Percentiles rank a stretch among this genome's conserved stretches.
Conservation (phyloP, 805 yeast species). For the Candida railenensis region DNA sequence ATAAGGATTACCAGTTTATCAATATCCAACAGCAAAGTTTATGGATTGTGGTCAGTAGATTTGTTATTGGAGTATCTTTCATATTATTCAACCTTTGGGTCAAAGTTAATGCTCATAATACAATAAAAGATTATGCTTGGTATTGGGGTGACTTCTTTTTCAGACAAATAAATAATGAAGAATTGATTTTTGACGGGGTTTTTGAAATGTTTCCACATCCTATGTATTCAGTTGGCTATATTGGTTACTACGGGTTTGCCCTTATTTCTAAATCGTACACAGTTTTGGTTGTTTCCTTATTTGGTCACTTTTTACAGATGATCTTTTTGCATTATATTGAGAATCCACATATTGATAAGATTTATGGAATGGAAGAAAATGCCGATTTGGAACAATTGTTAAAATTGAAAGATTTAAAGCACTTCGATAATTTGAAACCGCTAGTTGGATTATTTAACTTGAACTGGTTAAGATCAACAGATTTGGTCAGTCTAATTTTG, state of each 20-base stretch:
- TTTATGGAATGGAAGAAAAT: constrained; percentile 54
- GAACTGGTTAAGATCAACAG: constrained; percentile 62
- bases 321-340: constrained; percentile 72
- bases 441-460: constrained; percentile 64
- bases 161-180: constrained; percentile 59
- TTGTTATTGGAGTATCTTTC: constrained; percentile 57
- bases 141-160: constrained; percentile 94
- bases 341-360: constrained; percentile 83
- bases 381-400: constrained; percentile 34
- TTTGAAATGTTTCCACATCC: constrained; percentile 91
- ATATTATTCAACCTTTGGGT: constrained; percentile 81
- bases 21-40: constrained; percentile 35
- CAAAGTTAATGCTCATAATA: constrained; percentile 82
- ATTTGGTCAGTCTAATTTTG: constrained; percentile 48
- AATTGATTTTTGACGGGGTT: constrained; percentile 82
- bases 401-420: constrained; percentile 49
- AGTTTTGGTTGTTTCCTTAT: constrained; percentile 63
- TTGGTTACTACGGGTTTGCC: constrained; percentile 84
- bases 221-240: constrained; percentile 86
- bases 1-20: constrained; percentile 34
- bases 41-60: constrained; percentile 47
- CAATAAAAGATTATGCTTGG: constrained; percentile 90
- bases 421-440: constrained; percentile 44
- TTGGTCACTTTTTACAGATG: constrained; percentile 79
- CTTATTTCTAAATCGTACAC: constrained; percentile 72